Evolutionary conservation across 1,284 basidiomycete genomes (phyloP), one percentile per base, ranked within the genome.

Genomic region (Puccinia novopanici): DNA sequence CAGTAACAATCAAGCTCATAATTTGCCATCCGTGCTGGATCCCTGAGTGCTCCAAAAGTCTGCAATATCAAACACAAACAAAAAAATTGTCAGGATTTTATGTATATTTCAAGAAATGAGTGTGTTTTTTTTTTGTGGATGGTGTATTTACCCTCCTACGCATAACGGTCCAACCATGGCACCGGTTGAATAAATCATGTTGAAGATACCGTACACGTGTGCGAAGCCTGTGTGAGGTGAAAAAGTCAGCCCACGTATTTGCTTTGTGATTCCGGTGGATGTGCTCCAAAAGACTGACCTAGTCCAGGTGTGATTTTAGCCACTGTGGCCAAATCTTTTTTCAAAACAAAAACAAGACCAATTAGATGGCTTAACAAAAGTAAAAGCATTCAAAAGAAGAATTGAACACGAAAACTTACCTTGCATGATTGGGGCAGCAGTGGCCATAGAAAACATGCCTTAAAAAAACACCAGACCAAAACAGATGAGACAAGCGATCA

Each of bases 151-250:
- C 75, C 27, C 61, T 77, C 75, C 75, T n/a, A 77, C 63, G 48
- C 59, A 67, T 37, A 77, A 27, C 10, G 75, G 75, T 22, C 75
- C 75, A 77, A 77, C n/a, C 50, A 77, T 34, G 15, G 59, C 50
- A 40, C 75, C 75, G 5, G 37, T 24, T 4, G 75, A 77, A 54
- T 77, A 77, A 27, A 68, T 42, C 48, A 68, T 37, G 42, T 77
- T 77, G 19, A 77, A 77, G 27, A 77, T 77, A 13, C 61, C 75
- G 45, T 77, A 77, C 13, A 77, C 63, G 52, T 77, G 75, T 52
- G 63, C 61, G 57, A 45, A 77, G 19, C 75, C 75, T 77, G 22
- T 1, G 55, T 40, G 17, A 65, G 17, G 9, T 2, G 22, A 40
- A 42, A 30, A 6, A 65, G 30, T 65, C 34, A 65, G 40, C 34